Base-by-base conservation (phyloP, 2,329 filamentous ascomycete genomes). In the Colletotrichum lini region DNA sequence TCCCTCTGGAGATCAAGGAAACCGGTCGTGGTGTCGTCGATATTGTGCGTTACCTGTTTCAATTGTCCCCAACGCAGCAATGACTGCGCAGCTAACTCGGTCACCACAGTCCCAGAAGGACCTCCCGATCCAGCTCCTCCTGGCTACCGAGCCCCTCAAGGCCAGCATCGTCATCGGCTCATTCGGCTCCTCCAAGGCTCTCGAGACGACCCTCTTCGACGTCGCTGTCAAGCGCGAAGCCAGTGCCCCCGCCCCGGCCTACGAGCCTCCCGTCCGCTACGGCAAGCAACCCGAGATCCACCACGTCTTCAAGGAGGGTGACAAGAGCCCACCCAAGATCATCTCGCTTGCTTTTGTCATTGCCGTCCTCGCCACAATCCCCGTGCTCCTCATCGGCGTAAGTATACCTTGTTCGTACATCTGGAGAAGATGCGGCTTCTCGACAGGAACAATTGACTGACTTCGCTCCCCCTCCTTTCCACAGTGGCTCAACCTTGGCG, bases 141-240 rank as follows among this genome's bases (percentile, higher is more conserved):
- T 87, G 52, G 87, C 92, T 40, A 80, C 87, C 58, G 82, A 89
- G 66, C 91, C 93, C 2, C 88, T 98, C 78, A 87, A 91, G 76
- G 95, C 94, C n/a, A 93, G 91, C 73, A 84, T 99, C 54, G 87
- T 98, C 58, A 88, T 99, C 75, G 96, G 89, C 73, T 98, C 95
- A 0, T 98, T 98, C 79, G 96, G 96, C 73, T 87, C 90, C 0
- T 88, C 93, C 9, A 84, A 87, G 45, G 91, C 91, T 15, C 91
- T 93, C 79, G 88, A 92, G 75, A 87, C 87, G 67, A 88, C 90
- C 72, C 88, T 91, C 44, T 98, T 98, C 84, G 87, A 94, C 74
- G 83, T 98, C 38, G 83, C 89, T 57, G 82, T 98, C 65, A 83
- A 88, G 73, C 86, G 86, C 66, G 92, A 96, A 78, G 80, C 91